These are phyloP conservation scores for Solanum hybrid DNA, from an alignment of 305 asterid genomes.

Conservation along the genomic window DNA sequence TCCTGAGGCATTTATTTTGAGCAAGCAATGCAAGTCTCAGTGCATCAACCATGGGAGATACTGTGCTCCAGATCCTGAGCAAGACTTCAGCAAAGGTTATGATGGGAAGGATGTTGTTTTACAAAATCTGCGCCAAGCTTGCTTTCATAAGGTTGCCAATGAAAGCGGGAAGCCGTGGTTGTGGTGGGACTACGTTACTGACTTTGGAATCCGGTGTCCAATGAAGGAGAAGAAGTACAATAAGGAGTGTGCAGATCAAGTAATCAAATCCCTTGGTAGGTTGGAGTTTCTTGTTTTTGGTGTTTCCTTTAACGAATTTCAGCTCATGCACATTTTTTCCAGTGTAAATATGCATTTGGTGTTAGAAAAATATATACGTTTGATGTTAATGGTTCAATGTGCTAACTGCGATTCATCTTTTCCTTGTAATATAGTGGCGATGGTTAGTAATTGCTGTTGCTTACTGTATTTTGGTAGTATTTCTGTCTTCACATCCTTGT, in stretches of 20 bases:
- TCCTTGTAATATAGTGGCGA: not conserved
- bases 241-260: constrained; percentile 15
- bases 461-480: not conserved
- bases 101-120: constrained; percentile 25
- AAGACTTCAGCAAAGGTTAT: constrained; percentile 41
- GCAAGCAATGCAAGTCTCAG: constrained; percentile 74
- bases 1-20: constrained; percentile 54
- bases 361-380: not conserved
- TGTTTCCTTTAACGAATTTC: not conserved
- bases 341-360: not conserved
- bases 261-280: constrained; percentile 14
- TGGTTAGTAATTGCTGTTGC: not conserved
- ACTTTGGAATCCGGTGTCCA: constrained; percentile 18
- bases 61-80: constrained; percentile 76
- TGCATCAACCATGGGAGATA: constrained; percentile 68
- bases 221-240: constrained; percentile 19
- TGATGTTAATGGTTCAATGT: not conserved
- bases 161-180: constrained; percentile 16
- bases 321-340: not conserved
- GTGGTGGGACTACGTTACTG: constrained; percentile 28
- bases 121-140: constrained; percentile 16
- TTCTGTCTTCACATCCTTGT: not conserved
- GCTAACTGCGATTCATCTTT: not conserved
- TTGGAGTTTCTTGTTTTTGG: not conserved
- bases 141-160: constrained; percentile 15